Evolutionary conservation across 2,329 filamentous ascomycete species (phyloP).

Genomic region (Aspergillus sp.): DNA sequence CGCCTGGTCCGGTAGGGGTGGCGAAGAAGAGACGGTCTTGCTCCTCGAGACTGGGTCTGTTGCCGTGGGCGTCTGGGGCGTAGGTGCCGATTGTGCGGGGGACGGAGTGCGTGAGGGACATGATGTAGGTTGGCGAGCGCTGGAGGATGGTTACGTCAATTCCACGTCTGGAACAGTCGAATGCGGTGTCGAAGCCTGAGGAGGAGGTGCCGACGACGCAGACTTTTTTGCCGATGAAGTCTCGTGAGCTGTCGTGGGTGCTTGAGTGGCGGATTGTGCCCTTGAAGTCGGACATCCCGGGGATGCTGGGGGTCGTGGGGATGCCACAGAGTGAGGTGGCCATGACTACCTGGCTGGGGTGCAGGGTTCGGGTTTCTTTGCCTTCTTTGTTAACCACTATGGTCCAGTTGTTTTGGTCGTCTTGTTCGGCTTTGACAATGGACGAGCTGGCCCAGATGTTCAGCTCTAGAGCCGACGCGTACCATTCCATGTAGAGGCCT

Average conservation of each 20-base stretch:
- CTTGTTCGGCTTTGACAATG: slow-evolving; percentile 22
- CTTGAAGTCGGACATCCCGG: slow-evolving; percentile 26
- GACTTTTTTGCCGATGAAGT: slow-evolving; percentile 30
- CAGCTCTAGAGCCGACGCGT: slow-evolving; percentile 26
- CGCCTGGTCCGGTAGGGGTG: slow-evolving; percentile 1
- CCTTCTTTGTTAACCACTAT: slow-evolving; percentile 22
- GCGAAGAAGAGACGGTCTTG: slow-evolving; percentile 5
- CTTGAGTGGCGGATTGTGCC: slow-evolving; percentile 26
- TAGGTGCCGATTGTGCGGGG: slow-evolving; percentile 28
- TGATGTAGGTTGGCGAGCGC: slow-evolving; percentile 34
- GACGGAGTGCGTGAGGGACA: slow-evolving; percentile 24
- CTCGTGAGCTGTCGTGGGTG: slow-evolving; percentile 20
- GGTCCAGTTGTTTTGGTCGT: slow-evolving; percentile 20
- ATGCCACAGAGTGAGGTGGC: slow-evolving; percentile 26
- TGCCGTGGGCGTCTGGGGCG: slow-evolving; percentile 3
- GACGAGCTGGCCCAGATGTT: slow-evolving; percentile 27
- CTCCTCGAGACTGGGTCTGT: not conserved
- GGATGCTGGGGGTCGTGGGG: slow-evolving; percentile 31
- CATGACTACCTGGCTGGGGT: slow-evolving; percentile 26
- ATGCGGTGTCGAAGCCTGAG: slow-evolving; percentile 30
- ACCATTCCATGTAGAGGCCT: slow-evolving; percentile 30
- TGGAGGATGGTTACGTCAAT: slow-evolving; percentile 31
- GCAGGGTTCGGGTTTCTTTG: slow-evolving; percentile 21
- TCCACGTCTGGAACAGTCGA: slow-evolving; percentile 23
- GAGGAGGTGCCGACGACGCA: slow-evolving; percentile 31